These are phyloP conservation scores for Lithocarpus polystachyus DNA, from an alignment of 306 rosid species.

Conservation along the genomic window DNA sequence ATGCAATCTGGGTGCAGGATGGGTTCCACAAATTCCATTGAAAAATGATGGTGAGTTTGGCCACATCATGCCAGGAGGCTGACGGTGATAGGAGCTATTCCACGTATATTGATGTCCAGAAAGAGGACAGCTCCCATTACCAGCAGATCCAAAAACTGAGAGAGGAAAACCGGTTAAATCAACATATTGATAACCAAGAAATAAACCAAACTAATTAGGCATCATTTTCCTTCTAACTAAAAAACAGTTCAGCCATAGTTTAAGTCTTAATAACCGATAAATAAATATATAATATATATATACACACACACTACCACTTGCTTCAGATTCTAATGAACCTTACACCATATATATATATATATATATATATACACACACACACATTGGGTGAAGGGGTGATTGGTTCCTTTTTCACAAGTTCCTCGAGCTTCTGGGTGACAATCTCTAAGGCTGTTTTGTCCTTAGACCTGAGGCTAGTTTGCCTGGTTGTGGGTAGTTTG, in stretches of 20 bases:
- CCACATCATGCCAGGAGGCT: slow-evolving; percentile 59
- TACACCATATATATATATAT: too few species aligned
- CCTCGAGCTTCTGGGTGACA: too few species aligned
- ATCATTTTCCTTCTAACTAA: not conserved
- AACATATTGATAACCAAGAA: slow-evolving; percentile 8
- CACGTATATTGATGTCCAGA: slow-evolving; percentile 56
- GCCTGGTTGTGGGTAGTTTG: too few species aligned
- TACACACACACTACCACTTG: too few species aligned
- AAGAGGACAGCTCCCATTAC: slow-evolving; percentile 54
- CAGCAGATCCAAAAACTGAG: slow-evolving; percentile 43
- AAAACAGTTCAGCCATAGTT: not conserved
- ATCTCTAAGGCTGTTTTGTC: too few species aligned
- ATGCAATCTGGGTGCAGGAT: slow-evolving; percentile 50
- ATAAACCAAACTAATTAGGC: not conserved
- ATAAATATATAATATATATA: too few species aligned
- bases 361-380: too few species aligned
- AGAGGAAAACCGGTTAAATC: not conserved
- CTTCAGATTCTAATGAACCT: too few species aligned
- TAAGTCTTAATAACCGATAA: not conserved
- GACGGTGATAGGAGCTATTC: slow-evolving; percentile 66
- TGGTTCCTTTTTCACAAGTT: too few species aligned
- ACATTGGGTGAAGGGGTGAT: too few species aligned
- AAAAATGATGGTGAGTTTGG: slow-evolving; percentile 70
- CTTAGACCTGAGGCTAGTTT: too few species aligned
- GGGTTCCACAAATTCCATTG: slow-evolving; percentile 47